Evolutionary conservation across 805 yeast species (phyloP).

Genomic region (Maudiozyma barnettii): DNA sequence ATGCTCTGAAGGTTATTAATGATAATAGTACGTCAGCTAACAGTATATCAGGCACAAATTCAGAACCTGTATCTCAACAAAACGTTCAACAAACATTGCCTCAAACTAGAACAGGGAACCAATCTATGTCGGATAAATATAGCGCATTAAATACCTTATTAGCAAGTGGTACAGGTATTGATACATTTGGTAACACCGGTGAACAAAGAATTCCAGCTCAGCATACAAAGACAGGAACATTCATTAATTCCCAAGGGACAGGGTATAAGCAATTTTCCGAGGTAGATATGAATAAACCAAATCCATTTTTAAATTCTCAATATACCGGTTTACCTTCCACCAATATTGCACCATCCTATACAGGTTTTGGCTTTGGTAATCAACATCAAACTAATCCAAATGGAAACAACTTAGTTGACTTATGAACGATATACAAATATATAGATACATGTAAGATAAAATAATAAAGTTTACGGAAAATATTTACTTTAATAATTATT

Average conservation of each 20-base stretch:
- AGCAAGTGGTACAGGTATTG: constrained; percentile 84
- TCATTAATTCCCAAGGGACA: constrained; percentile 83
- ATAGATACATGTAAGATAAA: background rate
- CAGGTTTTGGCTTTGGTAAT: constrained; percentile 94
- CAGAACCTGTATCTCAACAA: background rate
- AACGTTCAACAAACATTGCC: constrained; percentile 31
- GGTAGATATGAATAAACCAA: constrained; percentile 16
- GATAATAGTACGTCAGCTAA: constrained; percentile 2
- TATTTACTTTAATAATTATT: background rate
- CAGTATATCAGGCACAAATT: constrained; percentile 4
- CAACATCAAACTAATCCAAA: constrained; percentile 30
- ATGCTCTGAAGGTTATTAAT: constrained; percentile 6
- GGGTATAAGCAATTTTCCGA: constrained; percentile 49
- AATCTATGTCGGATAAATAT: constrained; percentile 46
- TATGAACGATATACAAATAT: constrained; percentile 1
- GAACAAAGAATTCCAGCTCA: constrained; percentile 77
- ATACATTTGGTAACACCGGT: constrained; percentile 54
- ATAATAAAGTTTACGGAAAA: background rate
- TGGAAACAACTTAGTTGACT: constrained; percentile 19
- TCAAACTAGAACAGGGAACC: constrained; percentile 46
- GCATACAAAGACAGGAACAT: constrained; percentile 71
- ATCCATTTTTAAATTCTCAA: constrained; percentile 47
- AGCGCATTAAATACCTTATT: constrained; percentile 69
- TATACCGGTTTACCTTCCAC: constrained; percentile 64
- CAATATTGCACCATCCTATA: constrained; percentile 64